These are phyloP conservation scores for Grammothele lineata DNA, from an alignment of 768 basidiomycete species.

Conservation along the genomic window DNA sequence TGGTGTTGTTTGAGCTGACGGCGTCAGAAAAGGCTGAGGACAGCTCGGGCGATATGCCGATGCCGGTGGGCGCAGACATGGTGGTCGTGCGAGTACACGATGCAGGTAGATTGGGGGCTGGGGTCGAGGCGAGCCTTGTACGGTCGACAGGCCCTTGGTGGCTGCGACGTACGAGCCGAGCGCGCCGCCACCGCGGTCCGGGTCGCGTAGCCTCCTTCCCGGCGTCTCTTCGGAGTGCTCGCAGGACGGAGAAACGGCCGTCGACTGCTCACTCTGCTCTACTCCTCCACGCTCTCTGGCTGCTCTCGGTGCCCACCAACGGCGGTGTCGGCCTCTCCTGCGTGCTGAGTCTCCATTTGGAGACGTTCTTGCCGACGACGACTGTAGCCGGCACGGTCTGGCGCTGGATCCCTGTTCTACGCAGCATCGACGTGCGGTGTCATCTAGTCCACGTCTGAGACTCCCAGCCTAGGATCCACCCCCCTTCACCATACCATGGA, in stretches of 20 bases:
- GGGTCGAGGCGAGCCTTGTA: not conserved
- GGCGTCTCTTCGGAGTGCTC: not conserved
- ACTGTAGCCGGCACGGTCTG: too few relatives aligned
- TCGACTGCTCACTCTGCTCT: not conserved
- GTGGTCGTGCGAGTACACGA: slow-evolving; percentile 2
- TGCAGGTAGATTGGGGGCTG: not conserved
- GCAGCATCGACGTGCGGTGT: not conserved
- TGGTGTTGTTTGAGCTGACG: slow-evolving; percentile 42
- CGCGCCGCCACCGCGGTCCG: not conserved
- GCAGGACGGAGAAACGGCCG: not conserved
- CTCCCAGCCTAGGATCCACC: too few relatives aligned
- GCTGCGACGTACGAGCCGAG: slow-evolving; percentile 2
- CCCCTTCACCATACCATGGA: slow-evolving; percentile 22
- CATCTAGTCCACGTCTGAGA: too few relatives aligned
- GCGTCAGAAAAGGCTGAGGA: slow-evolving; percentile 54
- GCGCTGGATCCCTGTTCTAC: not conserved
- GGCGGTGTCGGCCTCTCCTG: too few relatives aligned
- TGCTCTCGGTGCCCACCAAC: not conserved
- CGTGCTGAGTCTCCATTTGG: too few relatives aligned
- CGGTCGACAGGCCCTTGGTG: too few relatives aligned
- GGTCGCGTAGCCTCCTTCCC: too few relatives aligned
- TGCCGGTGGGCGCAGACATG: slow-evolving; percentile 78
- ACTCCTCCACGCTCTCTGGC: not conserved
- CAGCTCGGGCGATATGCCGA: slow-evolving; percentile 58
- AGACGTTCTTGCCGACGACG: too few relatives aligned